phyloP scores from a whole-genome alignment of 1,284 basidiomycete genomes.

The Heterobasidion parviporum region DNA sequence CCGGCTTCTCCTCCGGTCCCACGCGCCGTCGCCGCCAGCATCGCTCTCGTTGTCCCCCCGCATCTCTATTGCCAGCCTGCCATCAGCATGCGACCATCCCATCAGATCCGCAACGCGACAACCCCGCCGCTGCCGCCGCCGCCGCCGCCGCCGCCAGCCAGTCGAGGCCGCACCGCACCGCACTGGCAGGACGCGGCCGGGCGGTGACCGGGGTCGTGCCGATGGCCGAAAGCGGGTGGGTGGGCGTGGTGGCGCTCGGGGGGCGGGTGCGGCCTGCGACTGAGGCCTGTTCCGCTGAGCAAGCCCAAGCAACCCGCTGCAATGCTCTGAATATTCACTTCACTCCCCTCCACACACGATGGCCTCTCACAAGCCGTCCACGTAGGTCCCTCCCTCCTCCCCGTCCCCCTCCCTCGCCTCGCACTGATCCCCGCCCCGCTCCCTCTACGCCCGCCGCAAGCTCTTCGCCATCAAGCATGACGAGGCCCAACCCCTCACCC shows the following conservation, averaged over 20 bases:
- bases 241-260: too few relatives aligned
- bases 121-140: too few relatives aligned
- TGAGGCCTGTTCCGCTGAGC: background rate
- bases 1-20: too few relatives aligned
- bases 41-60: too few relatives aligned
- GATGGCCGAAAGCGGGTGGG: background rate
- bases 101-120: too few relatives aligned
- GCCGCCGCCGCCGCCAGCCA: too few relatives aligned
- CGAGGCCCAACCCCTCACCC: constrained; percentile 54
- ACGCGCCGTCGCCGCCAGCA: too few relatives aligned
- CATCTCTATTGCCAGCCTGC: too few relatives aligned
- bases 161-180: too few relatives aligned
- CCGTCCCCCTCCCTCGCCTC: background rate
- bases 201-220: background rate
- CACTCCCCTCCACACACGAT: constrained; percentile 1
- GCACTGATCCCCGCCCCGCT: constrained; percentile 13
- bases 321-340: background rate
- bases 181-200: background rate
- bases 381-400: constrained; percentile 3
- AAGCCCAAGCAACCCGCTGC: background rate
- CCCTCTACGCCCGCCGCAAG: constrained; percentile 30
- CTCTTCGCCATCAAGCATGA: constrained; percentile 43
- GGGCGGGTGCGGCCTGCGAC: background rate
- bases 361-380: constrained; percentile 11
- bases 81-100: too few relatives aligned